phyloP scores from a whole-genome alignment of 768 basidiomycete species.

The Lentinula edodes region DNA sequence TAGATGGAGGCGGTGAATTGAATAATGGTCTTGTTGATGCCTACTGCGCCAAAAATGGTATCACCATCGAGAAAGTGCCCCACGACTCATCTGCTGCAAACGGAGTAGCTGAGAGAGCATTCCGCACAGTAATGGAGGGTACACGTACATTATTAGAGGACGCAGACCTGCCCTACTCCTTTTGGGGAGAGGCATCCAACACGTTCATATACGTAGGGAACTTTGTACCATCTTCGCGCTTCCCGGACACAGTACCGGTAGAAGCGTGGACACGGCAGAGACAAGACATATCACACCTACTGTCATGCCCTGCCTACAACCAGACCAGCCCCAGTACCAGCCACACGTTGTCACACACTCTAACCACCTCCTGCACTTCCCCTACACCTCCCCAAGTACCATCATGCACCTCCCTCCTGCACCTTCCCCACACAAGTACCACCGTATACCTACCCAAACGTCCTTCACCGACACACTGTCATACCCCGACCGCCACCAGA shows the following conservation, averaged over 20 bases:
- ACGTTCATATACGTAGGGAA: not conserved
- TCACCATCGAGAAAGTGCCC: conserved; percentile 13
- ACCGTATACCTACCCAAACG: too few species aligned
- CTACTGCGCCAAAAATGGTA: conserved; percentile 15
- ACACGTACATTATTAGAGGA: not conserved
- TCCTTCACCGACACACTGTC: too few species aligned
- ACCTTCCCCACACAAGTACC: too few species aligned
- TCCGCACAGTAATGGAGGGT: conserved; percentile 16
- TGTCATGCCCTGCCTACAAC: too few species aligned
- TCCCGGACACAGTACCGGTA: not conserved
- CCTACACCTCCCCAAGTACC: too few species aligned
- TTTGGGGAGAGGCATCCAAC: not conserved
- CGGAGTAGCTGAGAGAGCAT: conserved; percentile 18
- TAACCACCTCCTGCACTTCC: too few species aligned
- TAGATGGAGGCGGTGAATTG: conserved; percentile 25
- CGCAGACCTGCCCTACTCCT: not conserved
- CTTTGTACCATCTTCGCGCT: not conserved
- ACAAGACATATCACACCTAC: not conserved
- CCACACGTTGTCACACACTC: too few species aligned
- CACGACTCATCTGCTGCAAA: conserved; percentile 21
- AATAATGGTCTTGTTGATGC: conserved; percentile 15
- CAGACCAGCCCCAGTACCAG: too few species aligned
- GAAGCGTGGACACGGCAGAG: not conserved
- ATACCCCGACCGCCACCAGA: too few species aligned
- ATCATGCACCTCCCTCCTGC: too few species aligned